Conservation (phyloP, 441 rosid genomes). For the Populus trichocarpa region DNA sequence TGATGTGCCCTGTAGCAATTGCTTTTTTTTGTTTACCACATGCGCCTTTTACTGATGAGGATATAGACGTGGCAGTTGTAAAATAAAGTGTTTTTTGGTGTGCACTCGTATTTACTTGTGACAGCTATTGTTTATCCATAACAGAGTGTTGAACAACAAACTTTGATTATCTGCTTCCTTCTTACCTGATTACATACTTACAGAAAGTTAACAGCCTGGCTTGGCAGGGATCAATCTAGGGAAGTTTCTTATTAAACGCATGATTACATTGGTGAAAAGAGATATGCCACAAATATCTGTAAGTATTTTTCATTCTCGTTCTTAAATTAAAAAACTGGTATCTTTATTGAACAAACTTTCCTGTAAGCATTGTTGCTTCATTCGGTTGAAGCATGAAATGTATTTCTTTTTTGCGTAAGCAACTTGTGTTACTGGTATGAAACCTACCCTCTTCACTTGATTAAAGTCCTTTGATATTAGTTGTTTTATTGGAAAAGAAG, state of each 20-base stretch:
- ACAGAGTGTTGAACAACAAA: not conserved
- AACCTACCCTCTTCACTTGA: not conserved
- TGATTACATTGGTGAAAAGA: slow-evolving; percentile 74
- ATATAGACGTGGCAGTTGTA: not conserved
- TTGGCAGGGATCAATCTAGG: slow-evolving; percentile 97
- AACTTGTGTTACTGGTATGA: not conserved
- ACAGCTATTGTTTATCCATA: not conserved
- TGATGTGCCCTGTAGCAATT: not conserved
- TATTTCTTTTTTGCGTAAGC: not conserved
- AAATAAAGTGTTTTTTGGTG: not conserved
- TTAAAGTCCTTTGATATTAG: not conserved
- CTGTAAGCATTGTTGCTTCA: too few relatives aligned
- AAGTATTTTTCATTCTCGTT: slow-evolving; percentile 34
- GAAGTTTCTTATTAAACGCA: slow-evolving; percentile 91
- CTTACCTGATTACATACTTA: slow-evolving; percentile 22
- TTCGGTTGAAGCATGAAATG: not conserved
- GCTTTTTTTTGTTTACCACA: not conserved
- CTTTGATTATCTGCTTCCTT: slow-evolving; percentile 4
- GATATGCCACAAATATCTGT: slow-evolving; percentile 90
- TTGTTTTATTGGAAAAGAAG: not conserved
- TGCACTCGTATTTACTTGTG: not conserved
- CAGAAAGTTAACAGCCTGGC: slow-evolving; percentile 70
- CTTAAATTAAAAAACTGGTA: slow-evolving; percentile 3
- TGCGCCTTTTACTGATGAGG: not conserved
- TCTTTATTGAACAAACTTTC: not conserved